Conservation (phyloP, 2,329 filamentous ascomycete genomes). For the Arthrobotrys sinensis region DNA sequence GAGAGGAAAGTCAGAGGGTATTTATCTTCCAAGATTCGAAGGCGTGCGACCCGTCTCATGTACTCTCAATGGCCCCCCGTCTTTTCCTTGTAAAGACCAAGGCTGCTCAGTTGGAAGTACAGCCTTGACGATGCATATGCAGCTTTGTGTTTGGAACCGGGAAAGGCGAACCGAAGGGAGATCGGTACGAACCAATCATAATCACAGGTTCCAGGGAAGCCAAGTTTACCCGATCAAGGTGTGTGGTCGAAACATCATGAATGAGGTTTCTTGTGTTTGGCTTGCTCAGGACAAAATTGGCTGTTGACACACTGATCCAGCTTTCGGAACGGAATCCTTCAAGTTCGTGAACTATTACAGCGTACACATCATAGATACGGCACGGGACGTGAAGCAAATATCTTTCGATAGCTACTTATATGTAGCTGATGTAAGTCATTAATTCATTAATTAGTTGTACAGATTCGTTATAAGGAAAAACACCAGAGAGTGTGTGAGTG, state of each 20-base stretch:
- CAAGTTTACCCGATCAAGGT: constrained; percentile 21
- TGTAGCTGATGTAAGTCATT: constrained; percentile 15
- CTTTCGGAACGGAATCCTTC: background rate
- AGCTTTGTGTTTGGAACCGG: background rate
- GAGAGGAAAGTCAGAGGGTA: background rate
- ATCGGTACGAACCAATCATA: constrained; percentile 17
- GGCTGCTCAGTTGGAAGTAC: background rate
- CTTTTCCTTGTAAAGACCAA: background rate
- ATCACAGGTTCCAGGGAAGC: background rate
- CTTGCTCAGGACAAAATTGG: background rate
- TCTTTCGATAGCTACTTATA: background rate
- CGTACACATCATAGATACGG: background rate
- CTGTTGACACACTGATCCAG: background rate
- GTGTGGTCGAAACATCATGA: background rate
- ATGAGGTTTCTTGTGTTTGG: background rate
- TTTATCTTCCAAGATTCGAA: constrained; percentile 18
- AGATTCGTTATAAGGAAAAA: constrained; percentile 25
- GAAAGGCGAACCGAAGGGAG: constrained; percentile 33
- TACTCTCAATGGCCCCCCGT: background rate
- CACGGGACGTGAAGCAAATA: background rate
- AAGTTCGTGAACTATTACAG: background rate
- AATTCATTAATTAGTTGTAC: constrained; percentile 21
- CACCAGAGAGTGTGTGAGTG: constrained; percentile 19
- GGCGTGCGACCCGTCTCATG: too few relatives aligned
- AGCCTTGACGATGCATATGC: background rate